These are phyloP conservation scores for Mariannaea sp. DNA, from an alignment of 2,329 filamentous ascomycete genomes.

Conservation along the genomic window DNA sequence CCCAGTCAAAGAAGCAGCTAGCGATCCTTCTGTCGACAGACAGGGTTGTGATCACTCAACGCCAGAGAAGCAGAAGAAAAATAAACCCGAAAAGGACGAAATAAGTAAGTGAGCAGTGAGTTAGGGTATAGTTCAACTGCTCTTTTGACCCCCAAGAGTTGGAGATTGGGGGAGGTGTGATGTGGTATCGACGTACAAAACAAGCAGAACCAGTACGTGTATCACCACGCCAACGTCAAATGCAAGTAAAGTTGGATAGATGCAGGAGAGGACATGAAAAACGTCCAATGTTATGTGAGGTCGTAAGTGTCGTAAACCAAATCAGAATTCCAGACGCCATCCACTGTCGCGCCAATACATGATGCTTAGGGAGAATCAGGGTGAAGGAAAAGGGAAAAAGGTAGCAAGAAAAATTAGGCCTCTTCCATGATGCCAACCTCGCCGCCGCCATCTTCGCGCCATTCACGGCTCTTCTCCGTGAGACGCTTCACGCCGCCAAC, in stretches of 20 bases:
- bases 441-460: conserved; percentile 85
- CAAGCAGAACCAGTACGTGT: conserved; percentile 26
- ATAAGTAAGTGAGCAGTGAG: conserved; percentile 1
- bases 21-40: conserved; percentile 9
- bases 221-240: conserved; percentile 19
- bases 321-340: conserved; percentile 29
- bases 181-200: conserved; percentile 29
- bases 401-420: conserved; percentile 44
- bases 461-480: conserved; percentile 84
- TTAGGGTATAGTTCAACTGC: conserved; percentile 35
- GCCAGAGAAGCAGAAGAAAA: conserved; percentile 7
- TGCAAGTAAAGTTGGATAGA: conserved; percentile 21
- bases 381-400: conserved; percentile 13
- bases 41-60: conserved; percentile 6
- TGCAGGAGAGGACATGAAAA: conserved; percentile 23
- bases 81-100: background rate
- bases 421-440: conserved; percentile 68
- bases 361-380: conserved; percentile 21
- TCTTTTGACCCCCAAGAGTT: conserved; percentile 6
- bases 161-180: conserved; percentile 9
- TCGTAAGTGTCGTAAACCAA: conserved; percentile 37
- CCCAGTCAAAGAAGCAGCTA: conserved; percentile 7
- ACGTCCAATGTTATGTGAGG: conserved; percentile 28
- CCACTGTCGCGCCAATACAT: conserved; percentile 25
- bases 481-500: conserved; percentile 80